Evolutionary conservation across 768 basidiomycete genomes (phyloP), one percentile per base, ranked within the genome.

Genomic region (Termitomyces eurrhizus): DNA sequence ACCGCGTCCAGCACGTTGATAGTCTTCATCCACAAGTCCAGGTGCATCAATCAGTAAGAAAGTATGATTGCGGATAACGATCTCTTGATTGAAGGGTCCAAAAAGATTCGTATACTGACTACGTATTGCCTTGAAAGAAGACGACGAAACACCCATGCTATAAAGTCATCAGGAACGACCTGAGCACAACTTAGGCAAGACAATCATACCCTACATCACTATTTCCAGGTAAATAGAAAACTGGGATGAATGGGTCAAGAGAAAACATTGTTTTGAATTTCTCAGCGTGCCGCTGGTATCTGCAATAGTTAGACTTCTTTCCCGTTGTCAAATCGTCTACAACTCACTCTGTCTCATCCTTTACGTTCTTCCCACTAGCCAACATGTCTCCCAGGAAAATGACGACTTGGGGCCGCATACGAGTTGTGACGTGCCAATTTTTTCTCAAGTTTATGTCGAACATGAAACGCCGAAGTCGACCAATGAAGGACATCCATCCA

Each of bases 1-100:
- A 8, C 77, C 78, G 14, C 70, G 76, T 3, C 78, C 81, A 24
- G 84, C 77, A 33, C 87, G 84, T 36, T 80, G 80, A 66, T 92
- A 91, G 66, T 92, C 90, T 71, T 93, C 90, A 60, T 93, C 91
- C 13, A 92, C 85, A 26, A 94, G 78, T n/a, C 83, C 87, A 1
- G 92, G 87, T 3, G 90, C 85, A 66, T 94, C 85, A 21, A 94
- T 71, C 52, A 85, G 74, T n/a, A 93, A 69, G 52, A 94, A 80
- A 0, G 84, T 84, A 66, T 92, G 88, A 51, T 88, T 92, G 8
- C 82, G 81, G 62, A 93, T 75, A 4, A 77, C 69, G 58, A 90
- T 75, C 13, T 80, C 74, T 50, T 83, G 81, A 66, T 90, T 92
- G 46, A 88, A 76, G 14, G 83, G 80, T 0, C 92, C 93, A 62